Base-by-base conservation (phyloP, 2,329 filamentous ascomycete species). In the Penicillium rolfsii region DNA sequence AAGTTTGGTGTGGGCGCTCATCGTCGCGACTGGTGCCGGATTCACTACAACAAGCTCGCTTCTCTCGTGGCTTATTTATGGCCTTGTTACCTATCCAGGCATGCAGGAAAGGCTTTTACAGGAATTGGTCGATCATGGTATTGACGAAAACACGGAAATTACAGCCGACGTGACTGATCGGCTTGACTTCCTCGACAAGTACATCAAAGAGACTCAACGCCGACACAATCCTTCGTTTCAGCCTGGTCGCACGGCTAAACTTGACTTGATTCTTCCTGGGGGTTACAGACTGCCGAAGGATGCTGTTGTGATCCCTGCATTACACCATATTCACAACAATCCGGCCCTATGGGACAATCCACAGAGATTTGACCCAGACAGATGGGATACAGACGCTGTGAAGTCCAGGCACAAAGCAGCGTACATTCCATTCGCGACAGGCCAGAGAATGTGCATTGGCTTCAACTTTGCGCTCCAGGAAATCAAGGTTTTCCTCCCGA, bases 381-480 rank as follows among this genome's bases (percentile, higher is more conserved):
- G 86, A 5, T 88, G 86, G 86, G 81, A 83, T 63, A 81, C 81
- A 16, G 61, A 63, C 1, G 62, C 77, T 11, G 83, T 85, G 57
- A 85, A 84, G 76, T 80, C 79, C 64, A 70, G 80, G 2, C 83
- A 82, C 46, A 79, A 79, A 28, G 81, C 79, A 0, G 75, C 82
- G 0, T 89, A 88, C 64, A 76, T 84, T 4, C 86, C 87, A 0
- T 89, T 89, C 63, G 85, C 82, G 0, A 76, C 80, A 0, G 87
- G 87, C 0, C 81, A 78, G 0, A 77, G 87, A 0, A 82, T 81
- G 75, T 89, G 87, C 63, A 84, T 89, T 58, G 87, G 85, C 0
- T 88, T 87, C 79, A 88, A 87, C 73, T 87, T 88, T 71, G 86
- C 85, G 0, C 75, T 88, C 4, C 80, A 83, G 60, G 85, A 89